Evolutionary conservation across 768 basidiomycete species (phyloP).

Genomic region (Trametopsis cervina): DNA sequence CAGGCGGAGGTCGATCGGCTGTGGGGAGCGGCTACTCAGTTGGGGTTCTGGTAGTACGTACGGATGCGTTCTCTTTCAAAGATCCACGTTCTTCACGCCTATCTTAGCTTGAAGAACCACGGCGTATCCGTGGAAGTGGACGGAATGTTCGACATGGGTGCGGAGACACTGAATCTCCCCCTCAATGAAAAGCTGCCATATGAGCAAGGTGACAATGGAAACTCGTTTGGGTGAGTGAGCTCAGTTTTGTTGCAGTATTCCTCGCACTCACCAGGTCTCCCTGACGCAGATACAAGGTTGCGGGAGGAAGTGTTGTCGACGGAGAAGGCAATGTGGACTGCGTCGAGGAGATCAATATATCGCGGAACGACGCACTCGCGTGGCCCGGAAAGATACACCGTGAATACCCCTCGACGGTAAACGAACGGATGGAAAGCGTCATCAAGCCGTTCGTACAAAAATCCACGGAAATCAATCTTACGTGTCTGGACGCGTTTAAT

Average conservation of each 20-base stretch:
- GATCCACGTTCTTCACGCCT: no score
- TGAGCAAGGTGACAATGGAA: slow-evolving; percentile 35
- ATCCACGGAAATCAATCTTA: slow-evolving; percentile 25
- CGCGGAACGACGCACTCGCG: slow-evolving; percentile 31
- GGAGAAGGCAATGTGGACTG: slow-evolving; percentile 27
- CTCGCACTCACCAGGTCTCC: no score
- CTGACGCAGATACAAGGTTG: slow-evolving; percentile 22
- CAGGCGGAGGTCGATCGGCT: slow-evolving; percentile 33
- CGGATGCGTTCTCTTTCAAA: not conserved
- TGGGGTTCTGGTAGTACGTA: slow-evolving; percentile 49
- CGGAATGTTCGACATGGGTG: slow-evolving; percentile 37
- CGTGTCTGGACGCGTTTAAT: slow-evolving; percentile 25
- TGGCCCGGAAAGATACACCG: slow-evolving; percentile 26
- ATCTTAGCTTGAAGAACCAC: slow-evolving; percentile 37
- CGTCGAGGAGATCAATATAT: slow-evolving; percentile 29
- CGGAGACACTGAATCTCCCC: slow-evolving; percentile 32
- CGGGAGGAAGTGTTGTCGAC: slow-evolving; percentile 27
- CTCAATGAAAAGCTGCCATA: slow-evolving; percentile 36
- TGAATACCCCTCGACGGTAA: slow-evolving; percentile 26
- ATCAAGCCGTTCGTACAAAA: slow-evolving; percentile 24
- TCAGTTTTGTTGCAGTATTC: no score
- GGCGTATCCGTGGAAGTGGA: slow-evolving; percentile 29
- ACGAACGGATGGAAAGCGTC: slow-evolving; percentile 22
- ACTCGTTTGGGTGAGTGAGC: slow-evolving; percentile 30
- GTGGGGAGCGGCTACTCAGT: slow-evolving; percentile 41